phyloP scores from a whole-genome alignment of 2,329 filamentous ascomycete species.

The Diaporthe citri region DNA sequence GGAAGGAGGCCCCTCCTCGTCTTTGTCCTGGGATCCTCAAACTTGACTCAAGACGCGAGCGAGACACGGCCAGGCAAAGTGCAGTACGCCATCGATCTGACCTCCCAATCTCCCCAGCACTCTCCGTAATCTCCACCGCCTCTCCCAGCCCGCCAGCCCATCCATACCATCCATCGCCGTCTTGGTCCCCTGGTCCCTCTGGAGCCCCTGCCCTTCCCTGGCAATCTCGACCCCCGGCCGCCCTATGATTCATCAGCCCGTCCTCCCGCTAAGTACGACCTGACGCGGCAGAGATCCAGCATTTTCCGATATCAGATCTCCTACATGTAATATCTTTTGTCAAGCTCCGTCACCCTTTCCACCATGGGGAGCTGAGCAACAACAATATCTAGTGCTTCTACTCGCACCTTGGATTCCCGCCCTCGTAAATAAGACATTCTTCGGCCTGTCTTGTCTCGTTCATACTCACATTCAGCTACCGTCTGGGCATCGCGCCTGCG shows the following conservation, averaged over 20 bases:
- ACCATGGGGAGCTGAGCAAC: conserved; percentile 30
- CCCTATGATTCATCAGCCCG: conserved; percentile 40
- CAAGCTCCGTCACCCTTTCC: conserved; percentile 7
- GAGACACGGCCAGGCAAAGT: conserved; percentile 21
- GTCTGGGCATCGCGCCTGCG: conserved; percentile 36
- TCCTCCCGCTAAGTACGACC: conserved; percentile 36
- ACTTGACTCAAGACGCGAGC: conserved; percentile 37
- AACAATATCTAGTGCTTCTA: conserved; percentile 10
- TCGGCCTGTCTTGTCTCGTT: background rate
- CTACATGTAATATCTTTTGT: conserved; percentile 25
- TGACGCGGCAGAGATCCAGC: conserved; percentile 39
- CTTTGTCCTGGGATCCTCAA: conserved; percentile 33
- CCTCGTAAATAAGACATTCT: background rate
- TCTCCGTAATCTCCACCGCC: conserved; percentile 34
- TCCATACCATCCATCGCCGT: conserved; percentile 6
- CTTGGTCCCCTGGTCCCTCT: background rate
- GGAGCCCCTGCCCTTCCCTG: conserved; percentile 34
- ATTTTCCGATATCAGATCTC: conserved; percentile 37
- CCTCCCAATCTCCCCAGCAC: conserved; percentile 12
- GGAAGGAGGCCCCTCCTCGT: conserved; percentile 13
- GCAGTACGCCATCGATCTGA: conserved; percentile 33
- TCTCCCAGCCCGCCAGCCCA: background rate
- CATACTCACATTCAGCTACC: conserved; percentile 9
- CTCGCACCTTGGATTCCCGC: background rate
- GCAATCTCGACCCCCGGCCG: conserved; percentile 33